Percentiles rank a stretch among this genome's conserved stretches.
phyloP scores from a whole-genome alignment of 2,329 filamentous ascomycete genomes.

The Sporothrix brasiliensis region DNA sequence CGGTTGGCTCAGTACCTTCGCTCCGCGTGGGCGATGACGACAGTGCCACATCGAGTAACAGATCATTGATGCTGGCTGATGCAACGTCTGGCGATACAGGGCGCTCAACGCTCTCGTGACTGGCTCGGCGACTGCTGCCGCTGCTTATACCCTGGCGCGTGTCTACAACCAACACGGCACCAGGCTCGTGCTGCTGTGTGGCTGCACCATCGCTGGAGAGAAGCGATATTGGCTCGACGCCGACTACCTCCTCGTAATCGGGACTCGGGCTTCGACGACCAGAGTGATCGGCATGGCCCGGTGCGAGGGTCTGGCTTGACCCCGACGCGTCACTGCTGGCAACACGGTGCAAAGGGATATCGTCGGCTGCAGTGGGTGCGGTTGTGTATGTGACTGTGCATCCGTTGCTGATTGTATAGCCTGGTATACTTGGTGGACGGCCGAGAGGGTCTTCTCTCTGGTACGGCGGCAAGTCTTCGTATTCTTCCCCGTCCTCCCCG shows the following conservation, averaged over 20 bases:
- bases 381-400: not conserved
- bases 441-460: slow-evolving; percentile 30
- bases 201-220: not conserved
- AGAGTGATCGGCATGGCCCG: not conserved
- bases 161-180: not conserved
- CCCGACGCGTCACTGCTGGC: not conserved
- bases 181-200: not conserved
- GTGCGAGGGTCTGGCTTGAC: not conserved
- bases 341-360: not conserved
- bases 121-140: not conserved
- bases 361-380: not conserved
- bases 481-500: slow-evolving; percentile 8
- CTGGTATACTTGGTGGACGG: slow-evolving; percentile 24
- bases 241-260: slow-evolving; percentile 15
- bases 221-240: slow-evolving; percentile 17
- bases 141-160: not conserved
- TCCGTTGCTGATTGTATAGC: slow-evolving; percentile 23
- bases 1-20: not conserved
- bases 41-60: not conserved
- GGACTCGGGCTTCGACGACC: slow-evolving; percentile 22
- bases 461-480: slow-evolving; percentile 30
- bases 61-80: not conserved
- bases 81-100: not conserved
- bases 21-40: not conserved
- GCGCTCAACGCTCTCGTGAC: not conserved